These are phyloP conservation scores for Diaporthe sp. DNA, from an alignment of 2,329 filamentous ascomycete species.

Conservation along the genomic window DNA sequence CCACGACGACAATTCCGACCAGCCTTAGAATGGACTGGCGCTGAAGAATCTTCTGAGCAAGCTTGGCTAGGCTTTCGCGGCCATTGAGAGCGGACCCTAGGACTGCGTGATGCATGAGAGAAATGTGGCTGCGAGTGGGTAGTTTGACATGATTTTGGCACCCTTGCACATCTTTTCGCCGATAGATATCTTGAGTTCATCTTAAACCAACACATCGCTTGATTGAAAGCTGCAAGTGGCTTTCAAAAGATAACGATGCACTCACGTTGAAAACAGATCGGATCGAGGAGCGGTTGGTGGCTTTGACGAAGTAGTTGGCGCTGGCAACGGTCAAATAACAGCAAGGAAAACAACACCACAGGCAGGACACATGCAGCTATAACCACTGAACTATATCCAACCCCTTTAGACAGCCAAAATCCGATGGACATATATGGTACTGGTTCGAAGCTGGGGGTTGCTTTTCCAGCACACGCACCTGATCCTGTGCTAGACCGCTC, in stretches of 20 bases:
- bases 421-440: no score
- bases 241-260: no score
- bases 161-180: background rate
- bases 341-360: background rate
- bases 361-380: no score
- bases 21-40: no score
- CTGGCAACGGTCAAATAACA: background rate
- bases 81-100: no score
- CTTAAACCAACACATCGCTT: background rate
- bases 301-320: background rate
- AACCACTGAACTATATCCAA: no score
- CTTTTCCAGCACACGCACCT: background rate
- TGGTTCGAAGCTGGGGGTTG: no score
- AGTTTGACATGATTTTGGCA: background rate
- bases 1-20: no score
- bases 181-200: background rate
- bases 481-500: background rate
- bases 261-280: background rate
- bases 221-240: background rate
- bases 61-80: no score
- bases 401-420: no score
- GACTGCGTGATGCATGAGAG: no score
- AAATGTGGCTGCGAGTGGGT: background rate
- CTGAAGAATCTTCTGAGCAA: no score
- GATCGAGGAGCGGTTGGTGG: background rate